phyloP scores from a whole-genome alignment of 768 basidiomycete genomes.

The Suillus paluster region DNA sequence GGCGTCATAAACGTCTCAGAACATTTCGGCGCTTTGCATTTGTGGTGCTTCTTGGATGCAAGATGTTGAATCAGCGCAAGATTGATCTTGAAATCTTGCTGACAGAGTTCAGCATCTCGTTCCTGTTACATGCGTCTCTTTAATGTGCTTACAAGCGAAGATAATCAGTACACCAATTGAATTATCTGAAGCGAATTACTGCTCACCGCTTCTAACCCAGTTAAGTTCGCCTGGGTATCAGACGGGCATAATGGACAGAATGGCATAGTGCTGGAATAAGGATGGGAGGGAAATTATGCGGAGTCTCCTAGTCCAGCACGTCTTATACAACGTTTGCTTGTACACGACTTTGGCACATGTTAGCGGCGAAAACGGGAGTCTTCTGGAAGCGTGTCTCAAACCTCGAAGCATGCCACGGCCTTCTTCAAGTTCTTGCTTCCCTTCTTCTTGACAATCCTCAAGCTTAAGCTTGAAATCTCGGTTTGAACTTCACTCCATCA shows the following conservation, averaged over 20 bases:
- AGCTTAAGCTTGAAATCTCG: too few species aligned
- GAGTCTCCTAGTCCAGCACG: neutral
- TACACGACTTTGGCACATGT: constrained; percentile 9
- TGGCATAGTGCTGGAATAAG: constrained; percentile 1
- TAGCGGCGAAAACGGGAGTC: constrained; percentile 1
- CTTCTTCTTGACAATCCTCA: too few species aligned
- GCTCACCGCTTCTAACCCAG: constrained; percentile 1
- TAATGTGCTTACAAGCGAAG: constrained; percentile 3
- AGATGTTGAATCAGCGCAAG: constrained; percentile 6
- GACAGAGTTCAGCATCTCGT: neutral
- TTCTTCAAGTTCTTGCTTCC: too few species aligned
- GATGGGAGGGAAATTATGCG: neutral
- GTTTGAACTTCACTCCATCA: neutral
- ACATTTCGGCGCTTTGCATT: constrained; percentile 2
- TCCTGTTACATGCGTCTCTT: neutral
- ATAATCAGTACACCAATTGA: neutral
- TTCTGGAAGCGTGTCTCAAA: neutral
- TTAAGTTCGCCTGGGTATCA: neutral
- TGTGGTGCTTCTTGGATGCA: constrained; percentile 6
- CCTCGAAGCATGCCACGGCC: neutral
- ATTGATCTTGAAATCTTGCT: neutral
- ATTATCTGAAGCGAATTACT: neutral
- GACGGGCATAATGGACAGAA: constrained; percentile 6
- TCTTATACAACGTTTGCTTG: neutral
- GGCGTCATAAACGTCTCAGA: constrained; percentile 5